phyloP scores from a whole-genome alignment of 2,329 filamentous ascomycete genomes.

The Diaporthe helianthi region DNA sequence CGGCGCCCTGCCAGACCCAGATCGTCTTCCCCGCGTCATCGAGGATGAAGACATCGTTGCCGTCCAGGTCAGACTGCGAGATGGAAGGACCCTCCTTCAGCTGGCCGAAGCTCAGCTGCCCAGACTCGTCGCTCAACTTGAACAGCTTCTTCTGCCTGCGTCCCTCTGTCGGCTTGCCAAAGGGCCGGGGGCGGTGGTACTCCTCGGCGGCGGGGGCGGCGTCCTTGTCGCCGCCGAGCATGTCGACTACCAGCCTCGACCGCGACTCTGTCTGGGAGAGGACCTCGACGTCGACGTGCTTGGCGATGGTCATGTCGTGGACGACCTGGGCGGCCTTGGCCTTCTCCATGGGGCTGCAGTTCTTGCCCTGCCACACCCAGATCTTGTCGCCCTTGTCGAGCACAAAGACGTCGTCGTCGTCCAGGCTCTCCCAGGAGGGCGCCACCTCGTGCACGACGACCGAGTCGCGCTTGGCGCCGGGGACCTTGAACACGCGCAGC shows the following conservation, averaged over 20 bases:
- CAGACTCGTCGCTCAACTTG: conserved; percentile 67
- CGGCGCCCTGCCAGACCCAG: conserved; percentile 71
- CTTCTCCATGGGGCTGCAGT: conserved; percentile 73
- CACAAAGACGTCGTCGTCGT: conserved; percentile 71
- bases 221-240: conserved; percentile 58
- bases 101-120: conserved; percentile 62
- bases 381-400: conserved; percentile 69
- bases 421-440: conserved; percentile 66
- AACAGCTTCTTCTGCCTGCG: conserved; percentile 56
- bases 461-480: conserved; percentile 53
- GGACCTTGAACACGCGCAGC: conserved; percentile 69
- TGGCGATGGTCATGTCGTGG: conserved; percentile 68
- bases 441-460: conserved; percentile 70
- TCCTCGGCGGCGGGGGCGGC: conserved; percentile 53
- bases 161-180: conserved; percentile 42
- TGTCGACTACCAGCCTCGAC: conserved; percentile 59
- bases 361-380: conserved; percentile 73
- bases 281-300: conserved; percentile 71
- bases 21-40: conserved; percentile 63
- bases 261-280: conserved; percentile 66
- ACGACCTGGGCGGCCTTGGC: conserved; percentile 72
- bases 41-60: conserved; percentile 68
- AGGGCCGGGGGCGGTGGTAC: conserved; percentile 49
- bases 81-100: conserved; percentile 62
- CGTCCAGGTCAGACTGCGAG: conserved; percentile 57